These are phyloP conservation scores for Combretum micranthum DNA, from an alignment of 345 rosid species.

Conservation along the genomic window DNA sequence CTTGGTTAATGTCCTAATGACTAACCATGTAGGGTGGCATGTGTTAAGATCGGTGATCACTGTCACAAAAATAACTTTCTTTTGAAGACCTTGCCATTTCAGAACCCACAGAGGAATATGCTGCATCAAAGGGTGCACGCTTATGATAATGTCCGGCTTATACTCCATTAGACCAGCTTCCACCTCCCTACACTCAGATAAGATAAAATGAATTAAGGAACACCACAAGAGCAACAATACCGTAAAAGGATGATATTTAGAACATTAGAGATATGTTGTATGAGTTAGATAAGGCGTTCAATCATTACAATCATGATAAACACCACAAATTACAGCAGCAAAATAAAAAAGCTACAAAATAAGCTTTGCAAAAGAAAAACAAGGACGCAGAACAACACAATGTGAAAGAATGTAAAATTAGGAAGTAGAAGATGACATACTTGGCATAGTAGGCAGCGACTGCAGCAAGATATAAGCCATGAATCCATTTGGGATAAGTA, in stretches of 20 bases:
- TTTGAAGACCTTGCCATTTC: conserved; percentile 90
- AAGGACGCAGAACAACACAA: no score
- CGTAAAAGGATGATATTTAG: neutral
- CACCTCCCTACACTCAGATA: conserved; percentile 58
- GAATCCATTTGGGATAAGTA: conserved; percentile 95
- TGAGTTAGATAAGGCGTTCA: no score
- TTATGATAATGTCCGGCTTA: conserved; percentile 88
- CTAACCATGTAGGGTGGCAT: conserved; percentile 92
- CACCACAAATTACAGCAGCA: no score
- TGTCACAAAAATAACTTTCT: conserved; percentile 82
- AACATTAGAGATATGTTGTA: neutral
- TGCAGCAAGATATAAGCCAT: conserved; percentile 71
- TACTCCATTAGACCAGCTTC: conserved; percentile 96
- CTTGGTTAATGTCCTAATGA: conserved; percentile 4
- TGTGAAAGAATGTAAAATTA: neutral
- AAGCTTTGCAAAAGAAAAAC: no score
- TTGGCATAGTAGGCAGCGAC: conserved; percentile 95
- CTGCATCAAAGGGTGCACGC: conserved; percentile 97
- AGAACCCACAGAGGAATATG: conserved; percentile 94
- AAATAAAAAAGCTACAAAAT: no score
- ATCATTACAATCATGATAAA: no score
- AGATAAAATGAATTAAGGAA: conserved; percentile 2
- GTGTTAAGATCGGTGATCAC: conserved; percentile 90
- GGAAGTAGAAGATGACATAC: conserved; percentile 24
- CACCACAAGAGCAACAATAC: neutral